Conservation (phyloP, 768 basidiomycete species). For the Pleurotus giganteus region DNA sequence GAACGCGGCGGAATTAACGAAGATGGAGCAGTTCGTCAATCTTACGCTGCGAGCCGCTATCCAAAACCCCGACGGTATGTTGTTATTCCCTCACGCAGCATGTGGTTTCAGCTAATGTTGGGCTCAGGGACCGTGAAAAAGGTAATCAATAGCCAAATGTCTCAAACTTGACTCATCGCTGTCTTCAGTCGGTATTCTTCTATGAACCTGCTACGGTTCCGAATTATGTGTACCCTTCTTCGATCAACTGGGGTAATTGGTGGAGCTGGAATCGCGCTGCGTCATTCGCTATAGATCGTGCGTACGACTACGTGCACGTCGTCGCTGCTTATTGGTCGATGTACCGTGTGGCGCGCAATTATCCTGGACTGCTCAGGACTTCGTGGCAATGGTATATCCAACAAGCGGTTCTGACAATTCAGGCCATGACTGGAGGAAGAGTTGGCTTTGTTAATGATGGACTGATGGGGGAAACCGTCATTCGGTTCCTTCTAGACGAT, state of each 20-base stretch:
- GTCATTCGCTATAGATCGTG: slow-evolving; percentile 46
- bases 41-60: slow-evolving; percentile 47
- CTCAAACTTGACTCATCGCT: not conserved
- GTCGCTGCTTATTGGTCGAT: slow-evolving; percentile 52
- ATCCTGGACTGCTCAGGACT: slow-evolving; percentile 43
- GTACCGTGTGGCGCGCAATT: slow-evolving; percentile 57
- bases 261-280: slow-evolving; percentile 55
- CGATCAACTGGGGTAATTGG: slow-evolving; percentile 51
- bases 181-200: slow-evolving; percentile 44
- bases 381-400: slow-evolving; percentile 61
- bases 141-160: slow-evolving; percentile 22
- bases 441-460: slow-evolving; percentile 47
- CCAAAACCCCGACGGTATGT: slow-evolving; percentile 45
- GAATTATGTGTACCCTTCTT: slow-evolving; percentile 45
- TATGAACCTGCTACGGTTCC: slow-evolving; percentile 46
- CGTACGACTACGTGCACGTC: slow-evolving; percentile 53
- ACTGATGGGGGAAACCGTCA: slow-evolving; percentile 58
- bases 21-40: slow-evolving; percentile 49
- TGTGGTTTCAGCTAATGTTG: not conserved
- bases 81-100: not conserved
- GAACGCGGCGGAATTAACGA: slow-evolving; percentile 48
- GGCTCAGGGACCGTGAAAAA: slow-evolving; percentile 49
- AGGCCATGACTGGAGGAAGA: slow-evolving; percentile 40
- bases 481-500: slow-evolving; percentile 44
- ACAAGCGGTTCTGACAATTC: slow-evolving; percentile 48